These are phyloP conservation scores for Parsonsia alboflavescens DNA, from an alignment of 257 asterid species.

Conservation along the genomic window DNA sequence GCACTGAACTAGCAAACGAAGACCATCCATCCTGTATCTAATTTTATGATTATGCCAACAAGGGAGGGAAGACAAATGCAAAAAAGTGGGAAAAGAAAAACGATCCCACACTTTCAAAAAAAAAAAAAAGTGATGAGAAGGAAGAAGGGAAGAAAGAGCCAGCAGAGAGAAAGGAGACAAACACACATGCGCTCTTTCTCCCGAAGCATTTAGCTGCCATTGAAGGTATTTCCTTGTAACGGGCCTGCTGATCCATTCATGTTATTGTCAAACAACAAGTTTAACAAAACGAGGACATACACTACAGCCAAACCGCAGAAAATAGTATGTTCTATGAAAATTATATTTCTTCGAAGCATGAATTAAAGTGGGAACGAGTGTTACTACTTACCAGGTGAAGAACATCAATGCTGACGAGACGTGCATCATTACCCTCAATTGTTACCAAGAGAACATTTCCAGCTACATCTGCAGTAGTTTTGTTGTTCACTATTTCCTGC, in stretches of 20 bases:
- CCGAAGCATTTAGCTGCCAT: conserved; percentile 99
- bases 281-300: conserved; percentile 45
- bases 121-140: conserved; percentile 26
- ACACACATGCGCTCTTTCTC: conserved; percentile 98
- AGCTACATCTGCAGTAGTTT: conserved; percentile 98
- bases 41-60: neutral
- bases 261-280: conserved; percentile 77
- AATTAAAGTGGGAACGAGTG: conserved; percentile 11
- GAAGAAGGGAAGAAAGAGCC: conserved; percentile 87
- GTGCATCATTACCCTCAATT: conserved; percentile 96
- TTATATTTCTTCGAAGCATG: conserved; percentile 25
- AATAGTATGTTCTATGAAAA: conserved; percentile 27
- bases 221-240: conserved; percentile 92
- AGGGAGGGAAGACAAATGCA: conserved; percentile 13
- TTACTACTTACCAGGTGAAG: conserved; percentile 82
- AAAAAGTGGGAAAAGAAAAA: conserved; percentile 5
- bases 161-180: conserved; percentile 98
- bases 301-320: conserved; percentile 49
- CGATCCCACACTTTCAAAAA: conserved; percentile 24
- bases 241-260: conserved; percentile 99
- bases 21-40: conserved; percentile 1
- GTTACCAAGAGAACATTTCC: conserved; percentile 96
- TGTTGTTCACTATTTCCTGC: conserved; percentile 99
- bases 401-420: conserved; percentile 97
- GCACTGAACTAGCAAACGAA: neutral